phyloP scores from a whole-genome alignment of 108 stramenopile species.

The Cyclotella kingstonii region DNA sequence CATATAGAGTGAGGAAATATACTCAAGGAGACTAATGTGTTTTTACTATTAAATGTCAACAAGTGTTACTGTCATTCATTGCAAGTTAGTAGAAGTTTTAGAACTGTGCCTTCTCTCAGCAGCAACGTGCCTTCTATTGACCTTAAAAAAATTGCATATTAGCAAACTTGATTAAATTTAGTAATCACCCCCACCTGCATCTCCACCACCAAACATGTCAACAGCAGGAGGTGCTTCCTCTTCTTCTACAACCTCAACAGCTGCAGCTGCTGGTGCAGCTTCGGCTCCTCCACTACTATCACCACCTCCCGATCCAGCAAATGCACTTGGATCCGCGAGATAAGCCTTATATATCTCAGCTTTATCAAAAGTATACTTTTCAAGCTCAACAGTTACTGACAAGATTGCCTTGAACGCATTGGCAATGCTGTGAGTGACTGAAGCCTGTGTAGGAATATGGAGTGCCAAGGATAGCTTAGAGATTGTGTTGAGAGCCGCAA shows the following conservation, averaged over 20 bases:
- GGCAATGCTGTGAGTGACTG: slow-evolving; percentile 95
- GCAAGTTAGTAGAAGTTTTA: too few species aligned
- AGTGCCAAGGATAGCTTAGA: slow-evolving; percentile 88
- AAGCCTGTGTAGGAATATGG: slow-evolving; percentile 93
- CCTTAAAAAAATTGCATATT: too few species aligned
- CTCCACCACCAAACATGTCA: slow-evolving; percentile 70
- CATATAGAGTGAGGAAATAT: too few species aligned
- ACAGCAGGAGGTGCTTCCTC: slow-evolving; percentile 64
- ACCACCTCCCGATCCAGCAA: slow-evolving; percentile 68
- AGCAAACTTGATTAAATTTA: too few species aligned
- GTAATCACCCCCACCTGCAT: slow-evolving; percentile 65
- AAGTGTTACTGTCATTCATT: too few species aligned
- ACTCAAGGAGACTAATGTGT: too few species aligned
- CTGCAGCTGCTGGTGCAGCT: slow-evolving; percentile 31
- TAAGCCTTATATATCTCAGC: slow-evolving; percentile 85
- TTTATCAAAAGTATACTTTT: slow-evolving; percentile 89
- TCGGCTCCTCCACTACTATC: slow-evolving; percentile 56
- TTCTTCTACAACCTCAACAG: slow-evolving; percentile 46
- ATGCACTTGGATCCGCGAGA: slow-evolving; percentile 81
- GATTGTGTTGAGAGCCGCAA: slow-evolving; percentile 73
- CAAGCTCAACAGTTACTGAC: slow-evolving; percentile 85
- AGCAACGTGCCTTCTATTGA: too few species aligned
- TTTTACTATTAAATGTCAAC: too few species aligned
- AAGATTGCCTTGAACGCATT: slow-evolving; percentile 97
- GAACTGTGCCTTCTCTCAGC: too few species aligned